Percentiles rank a stretch among this genome's conserved stretches.
Evolutionary conservation across 345 rosid genomes (phyloP).

Genomic region (Cardamine resedifolia): DNA sequence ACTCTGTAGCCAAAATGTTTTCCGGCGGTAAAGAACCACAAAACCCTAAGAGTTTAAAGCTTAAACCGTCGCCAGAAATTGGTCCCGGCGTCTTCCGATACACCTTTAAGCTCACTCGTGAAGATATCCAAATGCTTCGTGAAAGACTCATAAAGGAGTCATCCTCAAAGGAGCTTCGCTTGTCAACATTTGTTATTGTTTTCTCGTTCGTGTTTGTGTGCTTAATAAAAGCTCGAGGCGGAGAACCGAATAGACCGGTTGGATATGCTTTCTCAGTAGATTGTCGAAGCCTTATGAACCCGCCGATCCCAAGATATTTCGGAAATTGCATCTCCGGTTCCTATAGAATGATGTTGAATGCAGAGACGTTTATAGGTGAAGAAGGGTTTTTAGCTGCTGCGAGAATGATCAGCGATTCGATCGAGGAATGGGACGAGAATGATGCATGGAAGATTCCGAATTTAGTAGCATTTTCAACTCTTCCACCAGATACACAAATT

Average conservation of each 20-base stretch:
- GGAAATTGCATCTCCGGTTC: constrained; percentile 36
- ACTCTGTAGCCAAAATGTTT: too few relatives aligned
- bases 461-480: background rate
- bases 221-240: background rate
- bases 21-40: too few relatives aligned
- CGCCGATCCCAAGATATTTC: constrained; percentile 42
- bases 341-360: background rate
- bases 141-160: background rate
- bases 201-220: background rate
- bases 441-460: background rate
- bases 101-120: too few relatives aligned
- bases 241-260: background rate
- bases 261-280: constrained; percentile 31
- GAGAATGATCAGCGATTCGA: constrained; percentile 1
- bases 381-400: background rate
- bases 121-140: background rate
- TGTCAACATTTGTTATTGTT: background rate
- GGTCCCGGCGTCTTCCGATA: too few relatives aligned
- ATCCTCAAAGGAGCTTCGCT: background rate
- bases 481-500: too few relatives aligned
- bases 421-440: background rate
- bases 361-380: background rate
- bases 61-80: too few relatives aligned
- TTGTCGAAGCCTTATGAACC: constrained; percentile 37
- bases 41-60: too few relatives aligned